A percentile compares a stretch with the other conserved stretches of the same genome.
phyloP scores from a whole-genome alignment of 1,284 basidiomycete species.

The Tilletia horrida region DNA sequence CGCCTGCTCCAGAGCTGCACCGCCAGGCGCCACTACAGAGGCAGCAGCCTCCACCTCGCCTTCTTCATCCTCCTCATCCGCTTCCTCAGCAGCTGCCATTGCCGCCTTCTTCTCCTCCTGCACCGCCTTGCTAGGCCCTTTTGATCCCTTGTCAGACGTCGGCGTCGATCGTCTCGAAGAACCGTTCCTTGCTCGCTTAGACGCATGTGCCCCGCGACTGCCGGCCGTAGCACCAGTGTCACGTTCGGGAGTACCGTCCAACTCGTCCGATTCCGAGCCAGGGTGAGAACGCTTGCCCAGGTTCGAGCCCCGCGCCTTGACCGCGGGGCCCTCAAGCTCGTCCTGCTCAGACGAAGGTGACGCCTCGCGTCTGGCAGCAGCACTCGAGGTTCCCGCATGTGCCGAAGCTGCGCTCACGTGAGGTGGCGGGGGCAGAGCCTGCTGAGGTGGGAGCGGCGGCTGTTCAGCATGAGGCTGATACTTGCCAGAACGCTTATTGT shows the following conservation, averaged over 20 bases:
- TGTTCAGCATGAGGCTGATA: conserved; percentile 13
- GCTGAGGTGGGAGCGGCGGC: conserved; percentile 1
- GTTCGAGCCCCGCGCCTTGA: neutral
- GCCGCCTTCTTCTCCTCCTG: neutral
- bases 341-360: neutral
- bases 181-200: neutral
- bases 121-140: neutral
- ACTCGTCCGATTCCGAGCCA: conserved; percentile 9
- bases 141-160: conserved; percentile 2
- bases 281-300: conserved; percentile 5
- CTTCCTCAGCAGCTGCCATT: neutral
- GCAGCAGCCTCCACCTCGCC: conserved; percentile 10
- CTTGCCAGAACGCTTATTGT: neutral
- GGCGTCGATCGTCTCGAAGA: neutral
- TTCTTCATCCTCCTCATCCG: conserved; percentile 18
- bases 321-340: neutral
- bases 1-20: neutral
- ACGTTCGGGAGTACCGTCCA: neutral
- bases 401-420: conserved; percentile 2
- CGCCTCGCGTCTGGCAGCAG: neutral
- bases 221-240: neutral
- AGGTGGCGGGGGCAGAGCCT: conserved; percentile 3
- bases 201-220: neutral
- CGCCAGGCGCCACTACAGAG: neutral
- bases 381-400: neutral